Evolutionary conservation across 2,329 filamentous ascomycete genomes (phyloP), one percentile per base, ranked within the genome.

Genomic region (Aspergillus tubingensis): DNA sequence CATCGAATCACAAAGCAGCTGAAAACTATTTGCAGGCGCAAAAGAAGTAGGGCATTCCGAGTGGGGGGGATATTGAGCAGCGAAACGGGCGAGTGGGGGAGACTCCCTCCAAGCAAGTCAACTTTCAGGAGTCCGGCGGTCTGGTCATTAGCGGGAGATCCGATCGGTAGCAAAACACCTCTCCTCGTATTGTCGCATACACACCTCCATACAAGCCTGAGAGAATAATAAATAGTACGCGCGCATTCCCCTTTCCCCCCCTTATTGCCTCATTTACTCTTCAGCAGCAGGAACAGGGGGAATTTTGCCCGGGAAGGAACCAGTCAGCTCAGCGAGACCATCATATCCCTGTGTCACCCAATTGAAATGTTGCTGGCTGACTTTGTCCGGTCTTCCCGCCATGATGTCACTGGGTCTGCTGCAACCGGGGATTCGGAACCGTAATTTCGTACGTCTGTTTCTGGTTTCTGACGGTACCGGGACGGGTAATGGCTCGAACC

Each of bases 81-180:
- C 57, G 59, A 60, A 63, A 59, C 58, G 57, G 32, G 57, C 54
- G 60, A 62, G 54, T 38, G 54, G 48, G 30, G 60, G 47, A 62
- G 11, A 36, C 11, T 13, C 32, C 6, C 11, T 36, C 32, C 10
- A 36, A 36, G 32, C 10, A 36, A 36, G 32, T 36, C 32, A 36
- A 2, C 11, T 36, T 55, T 50, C 62, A 39, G 54, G 69, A 68
- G 63, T 72, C 72, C 72, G 62, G 54, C 62, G 60, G 67, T 64
- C 62, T 68, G 68, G 65, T 67, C 63, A 61, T 69, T 69, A 71
- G 69, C 68, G 64, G 67, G 62, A 65, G 63, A 66, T 67, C 62
- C 58, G 55, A 62, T 62, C 65, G 64, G 49, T 56, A 17, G 27
- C 51, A 52, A 11, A 36, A 36, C 32, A 36, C 1, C 11, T 36